These are phyloP conservation scores for Cyberlindnera xylosilytica DNA, from an alignment of 805 yeast species.

Conservation along the genomic window DNA sequence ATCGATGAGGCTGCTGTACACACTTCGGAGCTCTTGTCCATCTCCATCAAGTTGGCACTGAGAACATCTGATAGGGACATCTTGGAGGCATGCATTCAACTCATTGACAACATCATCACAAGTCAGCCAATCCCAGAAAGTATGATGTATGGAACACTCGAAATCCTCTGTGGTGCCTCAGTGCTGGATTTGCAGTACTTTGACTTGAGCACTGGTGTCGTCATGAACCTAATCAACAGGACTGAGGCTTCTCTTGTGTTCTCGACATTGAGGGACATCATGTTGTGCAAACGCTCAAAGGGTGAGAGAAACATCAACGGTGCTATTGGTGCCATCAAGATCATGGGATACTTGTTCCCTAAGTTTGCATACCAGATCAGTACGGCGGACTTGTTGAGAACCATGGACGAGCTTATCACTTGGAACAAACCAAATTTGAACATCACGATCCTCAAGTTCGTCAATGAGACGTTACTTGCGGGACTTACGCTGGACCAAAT, in stretches of 20 bases:
- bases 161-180: slow-evolving; percentile 44
- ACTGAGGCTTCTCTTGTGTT: slow-evolving; percentile 14
- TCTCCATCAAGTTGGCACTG: slow-evolving; percentile 36
- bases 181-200: slow-evolving; percentile 35
- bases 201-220: slow-evolving; percentile 36
- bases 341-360: slow-evolving; percentile 33
- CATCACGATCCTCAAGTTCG: slow-evolving; percentile 37
- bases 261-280: slow-evolving; percentile 16
- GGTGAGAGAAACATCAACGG: slow-evolving; percentile 27
- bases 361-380: slow-evolving; percentile 26
- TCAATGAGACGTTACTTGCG: slow-evolving; percentile 38
- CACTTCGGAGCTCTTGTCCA: slow-evolving; percentile 32
- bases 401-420: slow-evolving; percentile 31
- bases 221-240: slow-evolving; percentile 32
- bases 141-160: slow-evolving; percentile 36
- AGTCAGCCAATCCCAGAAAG: slow-evolving; percentile 46
- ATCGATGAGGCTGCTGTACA: slow-evolving; percentile 29
- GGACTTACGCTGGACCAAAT: slow-evolving; percentile 30
- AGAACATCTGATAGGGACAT: slow-evolving; percentile 37
- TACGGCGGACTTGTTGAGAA: slow-evolving; percentile 31
- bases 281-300: slow-evolving; percentile 14
- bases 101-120: slow-evolving; percentile 42
- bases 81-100: slow-evolving; percentile 35
- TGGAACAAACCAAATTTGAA: slow-evolving; percentile 38
- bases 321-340: slow-evolving; percentile 38